phyloP scores from a whole-genome alignment of 805 yeast species.

The Kuraishia borneana region DNA sequence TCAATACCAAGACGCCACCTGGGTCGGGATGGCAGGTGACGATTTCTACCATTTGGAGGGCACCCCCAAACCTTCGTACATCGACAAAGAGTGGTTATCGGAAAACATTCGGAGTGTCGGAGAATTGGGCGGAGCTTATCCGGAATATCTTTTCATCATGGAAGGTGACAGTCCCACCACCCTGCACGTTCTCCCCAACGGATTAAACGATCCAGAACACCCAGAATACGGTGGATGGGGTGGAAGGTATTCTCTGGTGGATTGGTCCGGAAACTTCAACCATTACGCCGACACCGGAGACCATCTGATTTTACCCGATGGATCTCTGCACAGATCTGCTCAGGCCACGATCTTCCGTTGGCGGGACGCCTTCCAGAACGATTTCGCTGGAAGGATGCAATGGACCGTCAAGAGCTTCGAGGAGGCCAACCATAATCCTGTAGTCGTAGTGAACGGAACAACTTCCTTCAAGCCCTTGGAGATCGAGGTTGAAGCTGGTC shows the following conservation, averaged over 20 bases:
- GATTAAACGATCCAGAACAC: slow-evolving; percentile 13
- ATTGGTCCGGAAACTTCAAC: slow-evolving; percentile 6
- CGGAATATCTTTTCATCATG: slow-evolving; percentile 10
- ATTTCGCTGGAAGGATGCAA: slow-evolving; percentile 16
- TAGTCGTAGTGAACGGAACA: slow-evolving; percentile 11
- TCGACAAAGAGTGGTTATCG: slow-evolving; percentile 7
- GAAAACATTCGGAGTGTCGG: slow-evolving; percentile 6
- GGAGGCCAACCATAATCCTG: slow-evolving; percentile 11
- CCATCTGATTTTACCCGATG: slow-evolving; percentile 8
- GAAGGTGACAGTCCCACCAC: slow-evolving; percentile 19
- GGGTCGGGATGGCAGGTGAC: slow-evolving; percentile 21
- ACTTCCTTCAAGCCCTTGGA: slow-evolving; percentile 10
- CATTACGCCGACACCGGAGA: slow-evolving; percentile 14
- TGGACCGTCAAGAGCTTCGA: slow-evolving; percentile 15
- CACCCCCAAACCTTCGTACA: slow-evolving; percentile 13
- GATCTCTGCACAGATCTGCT: slow-evolving; percentile 6
- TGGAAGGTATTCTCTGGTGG: slow-evolving; percentile 13
- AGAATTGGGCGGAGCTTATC: slow-evolving; percentile 13
- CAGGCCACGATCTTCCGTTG: slow-evolving; percentile 19
- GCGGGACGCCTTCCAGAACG: slow-evolving; percentile 16
- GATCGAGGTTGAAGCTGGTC: slow-evolving; percentile 7
- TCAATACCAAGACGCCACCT: slow-evolving; percentile 13
- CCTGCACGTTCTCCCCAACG: slow-evolving; percentile 14
- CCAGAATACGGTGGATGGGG: slow-evolving; percentile 21
- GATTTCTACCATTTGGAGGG: slow-evolving; percentile 12